Conservation (phyloP, 441 rosid genomes). For the Syzygium malaccense region DNA sequence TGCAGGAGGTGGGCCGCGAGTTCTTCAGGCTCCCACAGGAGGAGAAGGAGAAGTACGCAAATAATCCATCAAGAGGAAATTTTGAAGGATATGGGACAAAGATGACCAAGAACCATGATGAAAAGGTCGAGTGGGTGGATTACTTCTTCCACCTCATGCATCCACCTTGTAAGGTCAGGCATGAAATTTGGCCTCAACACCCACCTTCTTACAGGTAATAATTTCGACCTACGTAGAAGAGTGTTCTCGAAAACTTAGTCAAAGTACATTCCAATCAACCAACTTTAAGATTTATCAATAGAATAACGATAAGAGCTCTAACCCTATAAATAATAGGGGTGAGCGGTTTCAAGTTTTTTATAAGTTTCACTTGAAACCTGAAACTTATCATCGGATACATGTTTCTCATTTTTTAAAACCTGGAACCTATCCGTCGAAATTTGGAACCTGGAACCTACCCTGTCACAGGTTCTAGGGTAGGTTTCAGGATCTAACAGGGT, state of each 20-base stretch:
- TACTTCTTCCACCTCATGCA: slow-evolving; percentile 30
- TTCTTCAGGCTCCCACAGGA: slow-evolving; percentile 28
- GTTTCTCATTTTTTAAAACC: too few species aligned
- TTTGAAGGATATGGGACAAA: slow-evolving; percentile 49
- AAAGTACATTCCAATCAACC: not conserved
- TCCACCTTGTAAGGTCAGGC: slow-evolving; percentile 22
- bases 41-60: slow-evolving; percentile 34
- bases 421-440: too few species aligned
- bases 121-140: slow-evolving; percentile 42
- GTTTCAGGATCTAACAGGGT: too few species aligned
- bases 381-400: too few species aligned
- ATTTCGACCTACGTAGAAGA: not conserved
- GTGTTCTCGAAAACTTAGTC: not conserved
- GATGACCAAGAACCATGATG: slow-evolving; percentile 28
- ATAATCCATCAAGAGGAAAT: slow-evolving; percentile 22
- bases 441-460: too few species aligned
- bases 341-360: too few species aligned
- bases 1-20: slow-evolving; percentile 26
- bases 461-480: too few species aligned
- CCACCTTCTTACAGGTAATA: slow-evolving; percentile 25
- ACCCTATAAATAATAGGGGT: too few species aligned
- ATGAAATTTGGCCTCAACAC: slow-evolving; percentile 25
- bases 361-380: too few species aligned
- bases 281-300: not conserved
- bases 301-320: too few species aligned